Conservation (phyloP, 2,329 filamentous ascomycete genomes). For the Lecanicillium sp. region DNA sequence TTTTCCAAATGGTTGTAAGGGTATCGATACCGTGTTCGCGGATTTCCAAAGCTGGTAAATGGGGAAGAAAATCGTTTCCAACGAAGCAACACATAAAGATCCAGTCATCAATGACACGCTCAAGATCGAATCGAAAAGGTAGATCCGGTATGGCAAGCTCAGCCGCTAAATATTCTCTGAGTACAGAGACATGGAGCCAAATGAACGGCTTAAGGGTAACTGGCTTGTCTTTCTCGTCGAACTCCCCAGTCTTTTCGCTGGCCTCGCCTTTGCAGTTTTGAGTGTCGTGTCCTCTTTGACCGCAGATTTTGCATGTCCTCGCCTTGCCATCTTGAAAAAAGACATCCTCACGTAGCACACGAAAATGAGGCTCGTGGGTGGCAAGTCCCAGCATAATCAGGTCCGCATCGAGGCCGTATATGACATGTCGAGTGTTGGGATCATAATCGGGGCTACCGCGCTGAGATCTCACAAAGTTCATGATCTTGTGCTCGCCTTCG, state of each 20-base stretch:
- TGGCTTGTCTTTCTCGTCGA: conserved; percentile 72
- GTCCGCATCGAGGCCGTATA: conserved; percentile 96
- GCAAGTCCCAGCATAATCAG: conserved; percentile 97
- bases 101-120: conserved; percentile 94
- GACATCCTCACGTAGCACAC: conserved; percentile 92
- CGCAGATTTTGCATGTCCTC: conserved; percentile 79
- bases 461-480: conserved; percentile 95
- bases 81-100: conserved; percentile 99
- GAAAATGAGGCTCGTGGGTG: conserved; percentile 95
- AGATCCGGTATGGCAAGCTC: conserved; percentile 80
- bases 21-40: conserved; percentile 96
- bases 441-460: conserved; percentile 85
- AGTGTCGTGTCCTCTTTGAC: conserved; percentile 86
- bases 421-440: conserved; percentile 95
- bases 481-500: conserved; percentile 98
- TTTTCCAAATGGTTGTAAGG: conserved; percentile 92
- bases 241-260: conserved; percentile 72
- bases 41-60: conserved; percentile 95
- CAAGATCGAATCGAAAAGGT: conserved; percentile 85
- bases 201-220: conserved; percentile 84
- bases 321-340: conserved; percentile 84
- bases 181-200: conserved; percentile 88
- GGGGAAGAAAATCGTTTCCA: conserved; percentile 95
- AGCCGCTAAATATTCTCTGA: conserved; percentile 87
- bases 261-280: conserved; percentile 74